Evolutionary conservation across 2,329 filamentous ascomycete genomes (phyloP).

Genomic region (Thielaviopsis euricoi): DNA sequence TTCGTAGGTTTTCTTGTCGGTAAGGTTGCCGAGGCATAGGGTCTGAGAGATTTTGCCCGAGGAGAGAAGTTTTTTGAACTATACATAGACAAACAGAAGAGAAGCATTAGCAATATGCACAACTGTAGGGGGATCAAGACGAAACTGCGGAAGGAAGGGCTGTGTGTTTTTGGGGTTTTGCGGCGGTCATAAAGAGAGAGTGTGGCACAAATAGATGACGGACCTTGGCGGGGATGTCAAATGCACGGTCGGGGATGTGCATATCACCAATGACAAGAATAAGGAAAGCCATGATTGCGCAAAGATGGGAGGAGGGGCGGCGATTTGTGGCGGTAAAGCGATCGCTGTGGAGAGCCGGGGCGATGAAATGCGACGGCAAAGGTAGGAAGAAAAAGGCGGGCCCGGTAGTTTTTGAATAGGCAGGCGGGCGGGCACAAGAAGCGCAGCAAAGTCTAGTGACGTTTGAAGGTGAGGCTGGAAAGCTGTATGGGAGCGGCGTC

Average conservation of each 20-base stretch:
- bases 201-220: too few relatives aligned
- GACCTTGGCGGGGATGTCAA: constrained; percentile 84
- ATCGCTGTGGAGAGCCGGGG: too few relatives aligned
- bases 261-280: constrained; percentile 87
- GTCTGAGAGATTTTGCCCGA: constrained; percentile 73
- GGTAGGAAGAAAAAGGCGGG: background rate
- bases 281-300: constrained; percentile 59
- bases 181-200: background rate
- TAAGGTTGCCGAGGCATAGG: constrained; percentile 65
- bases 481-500: too few relatives aligned
- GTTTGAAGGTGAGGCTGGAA: too few relatives aligned
- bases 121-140: background rate
- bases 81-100: constrained; percentile 5
- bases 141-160: too few relatives aligned
- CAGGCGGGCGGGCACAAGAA: too few relatives aligned
- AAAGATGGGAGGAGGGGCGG: constrained; percentile 6
- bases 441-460: too few relatives aligned
- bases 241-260: constrained; percentile 81
- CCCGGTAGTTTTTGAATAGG: too few relatives aligned
- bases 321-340: too few relatives aligned
- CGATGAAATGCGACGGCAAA: background rate
- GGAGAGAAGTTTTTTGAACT: constrained; percentile 77
- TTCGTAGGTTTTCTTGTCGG: constrained; percentile 65
- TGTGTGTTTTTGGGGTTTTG: background rate
- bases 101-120: background rate